Base-by-base conservation (phyloP, 73 alveolate species). In the Urostyla sp. region DNA sequence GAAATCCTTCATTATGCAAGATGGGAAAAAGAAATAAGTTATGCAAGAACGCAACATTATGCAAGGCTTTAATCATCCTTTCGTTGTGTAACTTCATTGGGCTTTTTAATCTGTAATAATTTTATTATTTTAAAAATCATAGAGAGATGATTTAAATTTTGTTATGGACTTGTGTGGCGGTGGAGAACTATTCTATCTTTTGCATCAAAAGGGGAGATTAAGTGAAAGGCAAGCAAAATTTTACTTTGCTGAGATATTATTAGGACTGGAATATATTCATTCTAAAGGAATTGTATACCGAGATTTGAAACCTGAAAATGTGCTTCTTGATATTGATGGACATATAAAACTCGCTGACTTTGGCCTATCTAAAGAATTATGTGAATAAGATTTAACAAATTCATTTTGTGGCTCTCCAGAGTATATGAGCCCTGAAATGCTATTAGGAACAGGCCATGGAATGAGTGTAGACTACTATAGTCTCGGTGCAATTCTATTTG, bases 251-350 rank as follows among this genome's bases (percentile, higher is more conserved):
- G 95, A 95, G 69, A 75, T 95, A 46, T 80, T 95, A 20, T 37
- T 86, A 51, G 98, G 96, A 21, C 75, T 95, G 18, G 94, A 94
- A 51, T 76, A 84, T 46, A 52, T 95, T n/a, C 98, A 95, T 74
- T 79, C 82, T 13, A 78, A 89, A 28, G 85, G 89, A 26, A 89
- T 95, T 21, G 95, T 91, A 30, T 95, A 95, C 84, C 61, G 99
- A 69, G 99, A 95, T 84, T 51, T 95, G 51, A 95, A 95, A 51
- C 99, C 99, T 15, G 99, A 95, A 77, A 95, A 95, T 84, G 84
- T 94, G 15, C 63, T 94, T 45, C 50, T 94, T 37, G 99, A 94
- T 69, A 49, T 66, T 16, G 96, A 93, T 51, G 98, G 99, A 0
- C 97, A 94, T 51, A 67, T 89, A 4, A 84, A 92, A 80, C 59